Conservation (phyloP, 352 stramenopile genomes). For the Thraustochytrium sp. region DNA sequence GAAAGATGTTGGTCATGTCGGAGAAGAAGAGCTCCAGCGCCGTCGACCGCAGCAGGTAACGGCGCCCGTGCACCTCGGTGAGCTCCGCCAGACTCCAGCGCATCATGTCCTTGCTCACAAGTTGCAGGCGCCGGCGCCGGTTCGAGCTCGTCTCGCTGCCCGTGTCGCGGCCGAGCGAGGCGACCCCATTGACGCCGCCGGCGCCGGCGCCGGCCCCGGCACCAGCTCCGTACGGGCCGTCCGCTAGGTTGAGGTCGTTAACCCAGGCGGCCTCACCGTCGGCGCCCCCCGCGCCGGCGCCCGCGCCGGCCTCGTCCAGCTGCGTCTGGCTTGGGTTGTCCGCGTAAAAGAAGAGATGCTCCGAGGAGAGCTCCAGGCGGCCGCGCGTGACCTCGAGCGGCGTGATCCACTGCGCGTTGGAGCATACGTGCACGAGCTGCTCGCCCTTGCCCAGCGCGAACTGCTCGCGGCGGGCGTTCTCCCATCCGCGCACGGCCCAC, state of each 20-base stretch:
- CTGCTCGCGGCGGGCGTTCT: neutral
- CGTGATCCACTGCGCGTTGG: conserved; percentile 23
- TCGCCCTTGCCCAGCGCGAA: conserved; percentile 26
- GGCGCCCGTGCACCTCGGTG: conserved; percentile 19
- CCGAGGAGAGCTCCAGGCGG: neutral
- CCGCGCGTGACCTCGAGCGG: conserved; percentile 4
- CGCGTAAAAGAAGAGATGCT: conserved; percentile 37
- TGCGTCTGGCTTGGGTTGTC: neutral
- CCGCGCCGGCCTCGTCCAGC: neutral
- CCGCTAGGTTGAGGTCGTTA: neutral
- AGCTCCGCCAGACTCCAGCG: conserved; percentile 17
- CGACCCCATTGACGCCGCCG: neutral
- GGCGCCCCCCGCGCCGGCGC: neutral
- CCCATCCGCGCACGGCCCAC: neutral
- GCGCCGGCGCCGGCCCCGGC: neutral
- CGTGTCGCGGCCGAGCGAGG: neutral
- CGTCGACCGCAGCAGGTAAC: conserved; percentile 39
- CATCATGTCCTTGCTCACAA: conserved; percentile 25
- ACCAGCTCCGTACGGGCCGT: neutral
- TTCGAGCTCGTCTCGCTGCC: conserved; percentile 8
- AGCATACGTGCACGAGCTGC: conserved; percentile 31
- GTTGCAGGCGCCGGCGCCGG: neutral
- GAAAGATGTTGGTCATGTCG: conserved; percentile 43
- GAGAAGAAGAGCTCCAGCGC: conserved; percentile 50
- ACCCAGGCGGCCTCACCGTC: neutral